Evolutionary conservation across 2,329 filamentous ascomycete genomes (phyloP).

Genomic region (Phialemoniopsis sp.): DNA sequence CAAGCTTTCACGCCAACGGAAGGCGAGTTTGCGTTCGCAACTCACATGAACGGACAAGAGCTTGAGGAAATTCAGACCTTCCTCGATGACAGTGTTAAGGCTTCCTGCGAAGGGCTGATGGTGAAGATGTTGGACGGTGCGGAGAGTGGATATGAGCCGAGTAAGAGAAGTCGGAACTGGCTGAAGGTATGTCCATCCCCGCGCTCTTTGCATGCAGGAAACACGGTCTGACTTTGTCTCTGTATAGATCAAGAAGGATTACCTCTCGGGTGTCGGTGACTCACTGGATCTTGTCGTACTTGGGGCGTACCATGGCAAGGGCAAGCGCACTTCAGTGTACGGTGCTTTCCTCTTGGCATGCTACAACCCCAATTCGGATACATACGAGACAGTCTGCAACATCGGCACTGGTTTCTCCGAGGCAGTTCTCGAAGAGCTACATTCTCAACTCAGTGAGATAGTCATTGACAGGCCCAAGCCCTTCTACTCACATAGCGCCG

Average conservation of each 20-base stretch:
- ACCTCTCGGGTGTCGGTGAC: slow-evolving; percentile 88
- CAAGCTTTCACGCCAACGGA: slow-evolving; percentile 72
- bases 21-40: slow-evolving; percentile 89
- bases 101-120: slow-evolving; percentile 96
- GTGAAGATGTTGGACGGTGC: slow-evolving; percentile 97
- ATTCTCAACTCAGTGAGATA: slow-evolving; percentile 69
- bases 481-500: slow-evolving; percentile 83
- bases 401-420: slow-evolving; percentile 97
- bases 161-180: slow-evolving; percentile 95
- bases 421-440: slow-evolving; percentile 83
- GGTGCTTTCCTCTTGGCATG: slow-evolving; percentile 94
- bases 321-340: slow-evolving; percentile 93
- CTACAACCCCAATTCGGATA: slow-evolving; percentile 76
- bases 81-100: slow-evolving; percentile 91
- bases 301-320: slow-evolving; percentile 89
- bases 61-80: slow-evolving; percentile 91
- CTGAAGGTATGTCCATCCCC: slow-evolving; percentile 63
- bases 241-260: slow-evolving; percentile 88
- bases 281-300: slow-evolving; percentile 95
- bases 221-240: slow-evolving; percentile 1
- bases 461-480: slow-evolving; percentile 90
- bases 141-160: slow-evolving; percentile 93
- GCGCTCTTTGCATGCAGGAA: background rate
- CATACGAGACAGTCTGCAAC: slow-evolving; percentile 95
- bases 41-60: slow-evolving; percentile 80